phyloP scores from a whole-genome alignment of 345 rosid genomes.

The Gossypium stocksii region DNA sequence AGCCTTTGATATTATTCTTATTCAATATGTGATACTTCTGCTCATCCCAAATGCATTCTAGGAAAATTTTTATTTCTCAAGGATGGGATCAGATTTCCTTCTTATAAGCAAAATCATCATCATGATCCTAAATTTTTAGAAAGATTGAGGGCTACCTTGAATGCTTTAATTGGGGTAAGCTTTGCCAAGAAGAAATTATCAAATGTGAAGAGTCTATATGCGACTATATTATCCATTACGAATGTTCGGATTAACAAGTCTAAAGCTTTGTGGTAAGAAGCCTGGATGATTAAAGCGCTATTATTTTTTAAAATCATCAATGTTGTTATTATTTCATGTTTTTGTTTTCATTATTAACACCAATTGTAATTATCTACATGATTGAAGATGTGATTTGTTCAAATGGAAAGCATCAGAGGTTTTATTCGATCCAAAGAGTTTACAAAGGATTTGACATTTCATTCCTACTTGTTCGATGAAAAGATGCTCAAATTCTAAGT shows the following conservation, averaged over 20 bases:
- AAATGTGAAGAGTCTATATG: background rate
- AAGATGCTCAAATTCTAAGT: no score
- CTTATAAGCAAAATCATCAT: fast-evolving
- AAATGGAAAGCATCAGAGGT: no score
- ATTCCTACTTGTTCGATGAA: no score
- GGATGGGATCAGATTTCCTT: background rate
- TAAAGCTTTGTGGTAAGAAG: background rate
- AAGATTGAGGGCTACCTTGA: background rate
- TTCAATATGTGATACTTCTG: background rate
- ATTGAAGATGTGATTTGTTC: no score
- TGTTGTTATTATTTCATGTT: no score
- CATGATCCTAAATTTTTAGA: background rate
- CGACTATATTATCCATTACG: background rate
- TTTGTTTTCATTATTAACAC: no score
- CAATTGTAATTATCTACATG: no score
- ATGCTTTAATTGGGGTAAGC: background rate
- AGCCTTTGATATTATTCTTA: background rate
- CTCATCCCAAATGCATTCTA: background rate
- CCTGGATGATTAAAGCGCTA: no score
- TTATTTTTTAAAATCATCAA: no score
- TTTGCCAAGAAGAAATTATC: background rate
- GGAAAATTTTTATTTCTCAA: background rate
- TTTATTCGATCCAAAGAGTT: no score
- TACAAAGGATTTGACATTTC: no score
- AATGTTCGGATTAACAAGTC: background rate